phyloP scores from a whole-genome alignment of 2,329 filamentous ascomycete genomes.

The Alternaria metachromatica region DNA sequence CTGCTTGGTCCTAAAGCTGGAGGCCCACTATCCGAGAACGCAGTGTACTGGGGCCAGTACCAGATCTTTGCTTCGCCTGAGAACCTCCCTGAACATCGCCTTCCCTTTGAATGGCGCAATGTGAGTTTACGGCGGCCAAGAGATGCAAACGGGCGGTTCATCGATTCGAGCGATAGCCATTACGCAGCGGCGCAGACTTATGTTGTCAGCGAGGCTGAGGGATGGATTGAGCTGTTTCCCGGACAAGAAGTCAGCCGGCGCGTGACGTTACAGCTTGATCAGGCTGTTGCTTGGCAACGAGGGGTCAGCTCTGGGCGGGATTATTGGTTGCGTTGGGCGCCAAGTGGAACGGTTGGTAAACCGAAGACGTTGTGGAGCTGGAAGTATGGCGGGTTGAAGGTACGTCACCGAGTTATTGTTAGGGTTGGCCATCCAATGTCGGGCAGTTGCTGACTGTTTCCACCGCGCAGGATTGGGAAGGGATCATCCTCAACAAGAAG shows the following conservation, averaged over 20 bases:
- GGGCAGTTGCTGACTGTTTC: not conserved
- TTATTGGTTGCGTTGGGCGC: not conserved
- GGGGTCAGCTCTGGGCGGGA: not conserved
- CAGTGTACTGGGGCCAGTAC: not conserved
- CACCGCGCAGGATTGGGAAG: not conserved
- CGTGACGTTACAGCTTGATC: not conserved
- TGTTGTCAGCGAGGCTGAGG: not conserved
- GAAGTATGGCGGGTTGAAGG: not conserved
- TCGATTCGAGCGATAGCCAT: not conserved
- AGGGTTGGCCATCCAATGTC: not conserved
- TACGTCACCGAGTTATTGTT: not conserved
- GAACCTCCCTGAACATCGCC: not conserved
- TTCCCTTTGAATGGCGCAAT: not conserved
- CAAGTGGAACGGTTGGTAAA: not conserved
- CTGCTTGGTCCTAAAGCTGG: not conserved
- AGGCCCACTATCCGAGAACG: not conserved
- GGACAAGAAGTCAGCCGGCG: not conserved
- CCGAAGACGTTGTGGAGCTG: not conserved
- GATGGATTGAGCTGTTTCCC: not conserved
- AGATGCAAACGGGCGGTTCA: not conserved
- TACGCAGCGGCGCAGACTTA: not conserved
- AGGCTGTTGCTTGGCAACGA: not conserved
- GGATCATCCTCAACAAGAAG: not conserved
- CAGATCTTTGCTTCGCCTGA: not conserved
- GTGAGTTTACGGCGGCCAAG: not conserved